Conservation (phyloP, 1,139 yeast species). For the Geotrichum cucujoidarum region DNA sequence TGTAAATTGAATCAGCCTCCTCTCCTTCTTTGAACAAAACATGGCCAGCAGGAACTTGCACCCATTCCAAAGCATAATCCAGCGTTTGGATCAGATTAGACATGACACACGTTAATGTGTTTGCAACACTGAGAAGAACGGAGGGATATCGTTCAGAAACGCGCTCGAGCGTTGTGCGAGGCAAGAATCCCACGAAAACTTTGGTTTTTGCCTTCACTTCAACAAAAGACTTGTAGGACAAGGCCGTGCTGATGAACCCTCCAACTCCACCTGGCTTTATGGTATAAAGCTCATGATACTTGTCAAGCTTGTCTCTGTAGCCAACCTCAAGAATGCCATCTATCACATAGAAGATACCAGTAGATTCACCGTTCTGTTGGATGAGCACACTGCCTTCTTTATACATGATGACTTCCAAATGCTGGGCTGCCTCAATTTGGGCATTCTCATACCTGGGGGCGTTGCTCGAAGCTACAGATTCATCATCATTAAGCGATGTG, state of each 20-base stretch:
- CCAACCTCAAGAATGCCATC: conserved; percentile 70
- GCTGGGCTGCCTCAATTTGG: conserved; percentile 62
- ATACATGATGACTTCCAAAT: conserved; percentile 52
- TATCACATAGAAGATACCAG: conserved; percentile 75
- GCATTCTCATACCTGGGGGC: conserved; percentile 42
- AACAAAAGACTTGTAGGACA: conserved; percentile 79
- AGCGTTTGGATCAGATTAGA: conserved; percentile 65
- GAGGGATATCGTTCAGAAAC: conserved; percentile 72
- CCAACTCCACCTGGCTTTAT: conserved; percentile 79
- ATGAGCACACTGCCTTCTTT: conserved; percentile 55
- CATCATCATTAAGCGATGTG: conserved; percentile 12
- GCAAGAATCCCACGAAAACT: conserved; percentile 65
- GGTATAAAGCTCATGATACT: conserved; percentile 48
- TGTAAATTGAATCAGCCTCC: conserved; percentile 85
- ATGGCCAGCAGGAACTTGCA: conserved; percentile 81
- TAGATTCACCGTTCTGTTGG: conserved; percentile 58
- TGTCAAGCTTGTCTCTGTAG: conserved; percentile 34
- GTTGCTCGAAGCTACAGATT: conserved; percentile 11
- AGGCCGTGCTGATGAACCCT: conserved; percentile 79
- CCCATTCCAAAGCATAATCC: conserved; percentile 95
- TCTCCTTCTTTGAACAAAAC: conserved; percentile 78
- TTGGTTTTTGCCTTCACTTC: conserved; percentile 57
- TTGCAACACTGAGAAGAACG: conserved; percentile 73
- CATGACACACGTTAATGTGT: conserved; percentile 58
- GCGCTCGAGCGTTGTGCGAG: conserved; percentile 57